These are phyloP conservation scores for Xylariomycetidae sp. DNA, from an alignment of 2,329 filamentous ascomycete genomes.

Conservation along the genomic window DNA sequence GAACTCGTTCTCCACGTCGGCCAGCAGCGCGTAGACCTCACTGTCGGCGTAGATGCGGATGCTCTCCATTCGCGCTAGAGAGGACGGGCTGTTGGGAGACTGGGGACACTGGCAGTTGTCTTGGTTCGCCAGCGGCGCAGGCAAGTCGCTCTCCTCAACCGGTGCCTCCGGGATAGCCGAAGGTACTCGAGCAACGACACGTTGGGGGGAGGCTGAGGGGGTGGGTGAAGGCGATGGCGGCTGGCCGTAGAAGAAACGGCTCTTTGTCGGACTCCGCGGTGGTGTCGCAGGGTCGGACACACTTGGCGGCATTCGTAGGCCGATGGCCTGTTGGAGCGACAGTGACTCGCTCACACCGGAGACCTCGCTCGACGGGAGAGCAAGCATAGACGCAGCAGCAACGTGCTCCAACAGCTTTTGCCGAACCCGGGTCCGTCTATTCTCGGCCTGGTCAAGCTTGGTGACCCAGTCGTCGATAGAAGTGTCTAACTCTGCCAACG, in stretches of 20 bases:
- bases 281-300: slow-evolving; percentile 36
- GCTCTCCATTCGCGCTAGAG: slow-evolving; percentile 44
- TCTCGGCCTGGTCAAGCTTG: slow-evolving; percentile 77
- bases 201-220: slow-evolving; percentile 42
- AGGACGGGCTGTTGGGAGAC: slow-evolving; percentile 18
- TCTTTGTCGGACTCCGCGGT: slow-evolving; percentile 52
- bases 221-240: slow-evolving; percentile 27
- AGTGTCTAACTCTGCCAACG: slow-evolving; percentile 66
- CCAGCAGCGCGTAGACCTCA: slow-evolving; percentile 60
- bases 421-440: slow-evolving; percentile 65
- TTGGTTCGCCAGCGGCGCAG: slow-evolving; percentile 3
- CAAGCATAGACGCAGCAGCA: slow-evolving; percentile 60
- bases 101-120: neutral
- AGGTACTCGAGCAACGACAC: slow-evolving; percentile 47
- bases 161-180: slow-evolving; percentile 51
- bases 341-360: slow-evolving; percentile 33
- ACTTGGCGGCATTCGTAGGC: slow-evolving; percentile 29
- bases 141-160: slow-evolving; percentile 37
- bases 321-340: slow-evolving; percentile 36
- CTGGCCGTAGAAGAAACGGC: slow-evolving; percentile 17
- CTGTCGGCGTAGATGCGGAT: slow-evolving; percentile 64
- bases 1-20: slow-evolving; percentile 60
- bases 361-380: slow-evolving; percentile 35
- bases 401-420: slow-evolving; percentile 80
- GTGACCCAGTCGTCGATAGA: slow-evolving; percentile 76